phyloP scores from a whole-genome alignment of 805 yeast species.

The Candida sithepensis region DNA sequence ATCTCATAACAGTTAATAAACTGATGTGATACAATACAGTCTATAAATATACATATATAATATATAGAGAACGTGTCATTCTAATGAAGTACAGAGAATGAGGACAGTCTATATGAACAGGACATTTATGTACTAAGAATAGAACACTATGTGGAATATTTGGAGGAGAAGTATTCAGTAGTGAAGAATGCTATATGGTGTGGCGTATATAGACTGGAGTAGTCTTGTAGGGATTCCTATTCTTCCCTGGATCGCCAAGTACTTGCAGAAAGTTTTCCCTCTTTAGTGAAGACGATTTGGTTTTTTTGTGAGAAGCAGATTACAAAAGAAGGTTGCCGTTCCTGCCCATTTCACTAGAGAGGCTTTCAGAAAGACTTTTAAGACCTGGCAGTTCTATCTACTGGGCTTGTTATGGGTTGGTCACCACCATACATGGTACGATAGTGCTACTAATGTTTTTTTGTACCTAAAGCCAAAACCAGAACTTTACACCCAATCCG shows the following conservation, averaged over 20 bases:
- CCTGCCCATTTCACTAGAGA: conserved; percentile 41
- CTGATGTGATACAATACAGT: too few species aligned
- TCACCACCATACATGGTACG: conserved; percentile 34
- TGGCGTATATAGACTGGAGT: too few species aligned
- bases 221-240: conserved; percentile 39
- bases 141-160: too few species aligned
- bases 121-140: too few species aligned
- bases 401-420: conserved; percentile 20
- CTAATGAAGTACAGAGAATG: too few species aligned
- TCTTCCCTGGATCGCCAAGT: conserved; percentile 44
- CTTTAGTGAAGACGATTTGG: conserved; percentile 38
- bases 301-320: conserved; percentile 46
- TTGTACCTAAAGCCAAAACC: conserved; percentile 24
- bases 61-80: too few species aligned
- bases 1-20: too few species aligned
- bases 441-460: conserved; percentile 20
- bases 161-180: too few species aligned
- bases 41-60: too few species aligned
- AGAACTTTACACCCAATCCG: conserved; percentile 6
- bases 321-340: conserved; percentile 30
- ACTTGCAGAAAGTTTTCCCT: conserved; percentile 37
- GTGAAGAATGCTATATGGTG: too few species aligned
- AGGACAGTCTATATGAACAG: too few species aligned
- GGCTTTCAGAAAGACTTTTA: conserved; percentile 40
- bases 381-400: conserved; percentile 37